Percentiles rank a stretch among this genome's conserved stretches.
Evolutionary conservation across 1,139 yeast species (phyloP).

Genomic region (Nakaseomyces delphensis): DNA sequence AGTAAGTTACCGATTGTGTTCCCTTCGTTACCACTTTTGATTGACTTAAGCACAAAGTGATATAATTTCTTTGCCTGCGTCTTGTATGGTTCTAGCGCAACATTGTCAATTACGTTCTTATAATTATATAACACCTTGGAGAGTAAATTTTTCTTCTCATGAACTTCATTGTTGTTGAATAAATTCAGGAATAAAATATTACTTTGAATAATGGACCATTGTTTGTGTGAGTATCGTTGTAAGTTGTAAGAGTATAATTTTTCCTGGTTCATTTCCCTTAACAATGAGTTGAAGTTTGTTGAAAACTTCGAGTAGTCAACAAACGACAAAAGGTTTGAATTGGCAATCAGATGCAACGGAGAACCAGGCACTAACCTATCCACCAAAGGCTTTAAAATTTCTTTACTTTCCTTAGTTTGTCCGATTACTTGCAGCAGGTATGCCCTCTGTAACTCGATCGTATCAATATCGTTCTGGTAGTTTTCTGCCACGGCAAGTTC

Average conservation of each 20-base stretch:
- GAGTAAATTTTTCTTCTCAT: constrained; percentile 11
- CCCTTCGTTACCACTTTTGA: constrained; percentile 19
- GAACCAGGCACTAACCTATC: constrained; percentile 20
- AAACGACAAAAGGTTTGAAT: constrained; percentile 28
- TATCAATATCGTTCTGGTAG: constrained; percentile 32
- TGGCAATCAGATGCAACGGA: constrained; percentile 28
- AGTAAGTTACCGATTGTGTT: constrained; percentile 20
- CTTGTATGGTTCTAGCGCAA: constrained; percentile 24
- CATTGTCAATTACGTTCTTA: constrained; percentile 21
- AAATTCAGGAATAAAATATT: constrained; percentile 22
- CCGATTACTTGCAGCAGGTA: constrained; percentile 50
- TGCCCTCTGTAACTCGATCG: constrained; percentile 54
- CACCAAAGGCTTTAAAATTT: constrained; percentile 33
- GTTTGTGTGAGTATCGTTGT: constrained; percentile 22
- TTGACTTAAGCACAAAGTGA: constrained; percentile 11
- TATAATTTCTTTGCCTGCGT: constrained; percentile 27
- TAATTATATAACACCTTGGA: constrained; percentile 22
- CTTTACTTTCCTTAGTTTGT: constrained; percentile 36
- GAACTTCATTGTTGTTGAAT: constrained; percentile 21
- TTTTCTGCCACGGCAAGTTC: constrained; percentile 28
- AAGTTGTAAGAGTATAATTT: constrained; percentile 17
- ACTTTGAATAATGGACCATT: constrained; percentile 20
- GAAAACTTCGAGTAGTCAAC: constrained; percentile 21
- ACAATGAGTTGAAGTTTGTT: constrained; percentile 25
- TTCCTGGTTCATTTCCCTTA: constrained; percentile 31